Percentiles rank a stretch among this genome's conserved stretches.
Conservation (phyloP, 768 basidiomycete species). For the Tricholoma bakamatsutake region DNA sequence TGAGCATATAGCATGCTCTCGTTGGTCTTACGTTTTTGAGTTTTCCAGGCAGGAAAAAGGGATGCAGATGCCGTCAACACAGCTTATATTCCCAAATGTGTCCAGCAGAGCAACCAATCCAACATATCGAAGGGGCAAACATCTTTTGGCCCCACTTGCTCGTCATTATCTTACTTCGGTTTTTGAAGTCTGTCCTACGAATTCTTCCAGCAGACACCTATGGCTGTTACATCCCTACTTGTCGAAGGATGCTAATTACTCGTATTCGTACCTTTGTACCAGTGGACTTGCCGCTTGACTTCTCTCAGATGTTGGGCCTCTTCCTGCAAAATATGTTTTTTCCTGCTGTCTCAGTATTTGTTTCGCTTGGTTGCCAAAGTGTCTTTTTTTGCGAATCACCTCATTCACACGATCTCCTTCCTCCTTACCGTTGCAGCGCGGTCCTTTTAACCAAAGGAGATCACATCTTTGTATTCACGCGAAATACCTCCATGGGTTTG, state of each 20-base stretch:
- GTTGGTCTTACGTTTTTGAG: no score
- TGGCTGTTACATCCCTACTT: background rate
- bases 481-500: background rate
- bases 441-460: background rate
- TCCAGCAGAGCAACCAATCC: no score
- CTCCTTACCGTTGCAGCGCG: background rate
- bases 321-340: background rate
- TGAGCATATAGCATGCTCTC: background rate
- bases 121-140: background rate
- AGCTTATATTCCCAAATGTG: no score
- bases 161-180: background rate
- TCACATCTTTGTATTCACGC: background rate
- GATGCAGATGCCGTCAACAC: background rate
- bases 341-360: background rate
- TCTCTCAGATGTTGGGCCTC: background rate
- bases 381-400: background rate
- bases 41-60: background rate
- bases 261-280: background rate
- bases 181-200: background rate
- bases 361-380: background rate
- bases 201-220: background rate
- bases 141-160: background rate
- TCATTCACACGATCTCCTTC: background rate
- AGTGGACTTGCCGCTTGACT: background rate
- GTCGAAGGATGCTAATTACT: background rate